These are phyloP conservation scores for Thelonectria discophora DNA, from an alignment of 2,329 filamentous ascomycete genomes.

Conservation along the genomic window DNA sequence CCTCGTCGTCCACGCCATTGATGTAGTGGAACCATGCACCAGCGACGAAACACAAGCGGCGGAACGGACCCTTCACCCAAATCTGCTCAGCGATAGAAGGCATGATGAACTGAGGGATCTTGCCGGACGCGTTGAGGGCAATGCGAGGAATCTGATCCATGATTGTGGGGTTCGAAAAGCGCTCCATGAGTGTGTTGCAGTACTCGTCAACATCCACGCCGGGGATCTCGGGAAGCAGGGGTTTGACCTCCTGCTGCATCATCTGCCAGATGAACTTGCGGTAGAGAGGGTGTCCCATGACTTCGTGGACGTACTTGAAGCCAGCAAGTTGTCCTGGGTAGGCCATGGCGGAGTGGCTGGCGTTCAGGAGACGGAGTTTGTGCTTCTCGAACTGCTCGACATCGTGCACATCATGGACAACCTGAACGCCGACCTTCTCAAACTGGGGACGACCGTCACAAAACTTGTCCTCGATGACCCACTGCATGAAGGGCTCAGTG, in stretches of 20 bases:
- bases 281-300: slow-evolving; percentile 59
- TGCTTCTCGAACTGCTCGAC: slow-evolving; percentile 66
- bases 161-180: slow-evolving; percentile 65
- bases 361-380: slow-evolving; percentile 65
- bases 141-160: slow-evolving; percentile 63
- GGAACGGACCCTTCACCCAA: slow-evolving; percentile 54
- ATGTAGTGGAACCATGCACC: slow-evolving; percentile 62
- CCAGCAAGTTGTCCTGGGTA: slow-evolving; percentile 62
- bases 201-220: slow-evolving; percentile 62
- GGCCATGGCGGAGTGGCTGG: slow-evolving; percentile 60
- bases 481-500: slow-evolving; percentile 65
- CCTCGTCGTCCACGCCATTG: slow-evolving; percentile 59
- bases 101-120: slow-evolving; percentile 63
- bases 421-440: slow-evolving; percentile 62
- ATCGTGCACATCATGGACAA: slow-evolving; percentile 59
- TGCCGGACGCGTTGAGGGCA: slow-evolving; percentile 61
- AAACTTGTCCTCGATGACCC: slow-evolving; percentile 64
- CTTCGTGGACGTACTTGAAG: slow-evolving; percentile 64
- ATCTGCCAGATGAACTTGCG: slow-evolving; percentile 60
- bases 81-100: slow-evolving; percentile 58
- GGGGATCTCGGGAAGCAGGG: slow-evolving; percentile 58
- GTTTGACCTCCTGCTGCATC: slow-evolving; percentile 65
- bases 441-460: slow-evolving; percentile 60
- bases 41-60: slow-evolving; percentile 58
- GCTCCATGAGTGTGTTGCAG: slow-evolving; percentile 62